A percentile compares a stretch with the other conserved stretches of the same genome.
These are phyloP conservation scores for Xylaria grammica DNA, from an alignment of 495 filamentous ascomycete genomes.

Conservation along the genomic window DNA sequence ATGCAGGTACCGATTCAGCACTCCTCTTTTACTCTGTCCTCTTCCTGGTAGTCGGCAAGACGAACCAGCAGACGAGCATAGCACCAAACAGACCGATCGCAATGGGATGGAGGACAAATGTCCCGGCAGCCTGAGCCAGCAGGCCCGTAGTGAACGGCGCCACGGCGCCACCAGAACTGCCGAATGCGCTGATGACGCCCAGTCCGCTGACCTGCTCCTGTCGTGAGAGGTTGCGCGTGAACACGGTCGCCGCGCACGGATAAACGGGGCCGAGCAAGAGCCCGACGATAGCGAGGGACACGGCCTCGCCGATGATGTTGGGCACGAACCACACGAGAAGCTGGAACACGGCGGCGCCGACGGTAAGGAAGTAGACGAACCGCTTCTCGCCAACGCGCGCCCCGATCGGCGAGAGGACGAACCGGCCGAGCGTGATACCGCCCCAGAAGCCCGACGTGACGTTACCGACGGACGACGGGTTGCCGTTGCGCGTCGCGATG, in stretches of 20 bases:
- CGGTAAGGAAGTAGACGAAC: slow-evolving; percentile 65
- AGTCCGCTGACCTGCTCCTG: slow-evolving; percentile 70
- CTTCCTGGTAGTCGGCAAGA: slow-evolving; percentile 60
- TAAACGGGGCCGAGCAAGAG: slow-evolving; percentile 79
- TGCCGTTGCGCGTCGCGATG: slow-evolving; percentile 69
- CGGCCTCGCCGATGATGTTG: slow-evolving; percentile 70
- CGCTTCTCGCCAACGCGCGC: slow-evolving; percentile 69
- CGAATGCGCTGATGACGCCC: slow-evolving; percentile 72
- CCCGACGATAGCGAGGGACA: slow-evolving; percentile 74
- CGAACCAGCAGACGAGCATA: slow-evolving; percentile 72
- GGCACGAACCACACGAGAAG: slow-evolving; percentile 77
- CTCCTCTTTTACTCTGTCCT: slow-evolving; percentile 51
- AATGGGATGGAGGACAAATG: slow-evolving; percentile 77
- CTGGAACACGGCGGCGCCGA: slow-evolving; percentile 67
- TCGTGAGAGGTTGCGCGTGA: slow-evolving; percentile 64
- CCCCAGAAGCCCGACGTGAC: slow-evolving; percentile 86
- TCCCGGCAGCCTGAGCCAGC: slow-evolving; percentile 70
- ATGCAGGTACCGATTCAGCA: background rate
- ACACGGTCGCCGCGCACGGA: slow-evolving; percentile 71
- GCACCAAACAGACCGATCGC: slow-evolving; percentile 68
- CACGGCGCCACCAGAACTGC: slow-evolving; percentile 74
- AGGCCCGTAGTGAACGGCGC: slow-evolving; percentile 78
- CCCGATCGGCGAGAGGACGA: slow-evolving; percentile 67
- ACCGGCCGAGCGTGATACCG: slow-evolving; percentile 76
- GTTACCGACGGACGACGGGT: slow-evolving; percentile 72